phyloP scores from a whole-genome alignment of 129 eudicot species.

The Flaveria trinervia region DNA sequence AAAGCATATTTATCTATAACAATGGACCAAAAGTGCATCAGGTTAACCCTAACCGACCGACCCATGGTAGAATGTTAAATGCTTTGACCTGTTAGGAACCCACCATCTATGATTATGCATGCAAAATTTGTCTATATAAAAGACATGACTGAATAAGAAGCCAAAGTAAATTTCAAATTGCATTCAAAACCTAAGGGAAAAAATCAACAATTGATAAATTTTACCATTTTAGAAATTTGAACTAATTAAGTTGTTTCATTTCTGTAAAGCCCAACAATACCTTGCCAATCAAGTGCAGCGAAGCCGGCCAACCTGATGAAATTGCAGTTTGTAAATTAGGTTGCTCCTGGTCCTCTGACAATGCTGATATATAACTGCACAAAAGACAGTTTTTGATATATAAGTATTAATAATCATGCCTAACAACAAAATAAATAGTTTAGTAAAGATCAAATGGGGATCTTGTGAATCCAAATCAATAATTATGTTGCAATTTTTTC shows the following conservation, averaged over 20 bases:
- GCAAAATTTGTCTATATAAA: neutral
- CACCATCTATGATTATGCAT: conserved; percentile 11
- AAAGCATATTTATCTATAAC: neutral
- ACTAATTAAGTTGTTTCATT: neutral
- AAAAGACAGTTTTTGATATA: conserved; percentile 3
- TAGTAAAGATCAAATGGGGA: conserved; percentile 13
- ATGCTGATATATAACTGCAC: conserved; percentile 82
- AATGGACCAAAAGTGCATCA: neutral
- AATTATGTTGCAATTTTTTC: neutral
- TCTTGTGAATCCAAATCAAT: neutral
- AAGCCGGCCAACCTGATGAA: conserved; percentile 95
- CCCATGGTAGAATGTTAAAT: neutral
- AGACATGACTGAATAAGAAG: neutral
- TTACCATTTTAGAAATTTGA: neutral
- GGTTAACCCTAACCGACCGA: neutral
- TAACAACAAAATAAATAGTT: neutral
- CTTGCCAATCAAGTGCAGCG: conserved; percentile 97
- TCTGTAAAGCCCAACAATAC: conserved; percentile 36
- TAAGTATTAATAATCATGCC: conserved; percentile 11
- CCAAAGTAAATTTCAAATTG: neutral
- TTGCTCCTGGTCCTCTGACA: conserved; percentile 55
- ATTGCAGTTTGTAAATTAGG: conserved; percentile 66
- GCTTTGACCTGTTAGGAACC: neutral
- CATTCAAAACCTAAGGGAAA: conserved; percentile 5
- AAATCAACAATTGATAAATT: neutral